Conservation (phyloP, 2,329 filamentous ascomycete species). For the Aureobasidium sp. region DNA sequence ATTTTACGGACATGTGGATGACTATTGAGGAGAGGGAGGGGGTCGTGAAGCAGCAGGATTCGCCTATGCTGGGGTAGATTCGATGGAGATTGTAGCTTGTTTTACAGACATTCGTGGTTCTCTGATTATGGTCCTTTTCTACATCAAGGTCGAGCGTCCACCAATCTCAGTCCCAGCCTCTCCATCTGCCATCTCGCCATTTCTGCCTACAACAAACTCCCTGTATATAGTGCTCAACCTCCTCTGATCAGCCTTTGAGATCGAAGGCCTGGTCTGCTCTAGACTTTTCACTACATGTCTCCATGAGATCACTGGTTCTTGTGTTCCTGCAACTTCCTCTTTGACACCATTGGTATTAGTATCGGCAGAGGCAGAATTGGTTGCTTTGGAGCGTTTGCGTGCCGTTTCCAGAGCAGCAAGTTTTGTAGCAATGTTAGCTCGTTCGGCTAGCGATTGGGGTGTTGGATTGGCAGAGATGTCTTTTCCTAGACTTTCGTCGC, state of each 20-base stretch:
- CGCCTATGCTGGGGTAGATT: no score
- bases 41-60: neutral
- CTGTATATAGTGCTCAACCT: slow-evolving; percentile 74
- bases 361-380: neutral
- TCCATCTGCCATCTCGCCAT: slow-evolving; percentile 90
- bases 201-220: slow-evolving; percentile 87
- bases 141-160: slow-evolving; percentile 67
- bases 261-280: slow-evolving; percentile 69
- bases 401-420: slow-evolving; percentile 69
- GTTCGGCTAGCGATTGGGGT: slow-evolving; percentile 57
- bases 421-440: slow-evolving; percentile 69
- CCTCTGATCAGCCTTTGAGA: slow-evolving; percentile 66
- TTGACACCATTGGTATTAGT: neutral
- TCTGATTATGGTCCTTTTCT: neutral
- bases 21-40: slow-evolving; percentile 18
- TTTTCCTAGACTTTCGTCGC: slow-evolving; percentile 39
- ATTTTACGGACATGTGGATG: slow-evolving; percentile 35
- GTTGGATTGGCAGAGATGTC: slow-evolving; percentile 34
- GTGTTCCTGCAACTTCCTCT: slow-evolving; percentile 22
- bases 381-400: slow-evolving; percentile 50
- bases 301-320: slow-evolving; percentile 78
- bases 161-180: slow-evolving; percentile 89
- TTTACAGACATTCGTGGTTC: no score
- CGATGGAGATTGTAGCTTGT: no score
- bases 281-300: slow-evolving; percentile 73